Evolutionary conservation across 441 rosid species (phyloP).

Genomic region (Adansonia gregorii): DNA sequence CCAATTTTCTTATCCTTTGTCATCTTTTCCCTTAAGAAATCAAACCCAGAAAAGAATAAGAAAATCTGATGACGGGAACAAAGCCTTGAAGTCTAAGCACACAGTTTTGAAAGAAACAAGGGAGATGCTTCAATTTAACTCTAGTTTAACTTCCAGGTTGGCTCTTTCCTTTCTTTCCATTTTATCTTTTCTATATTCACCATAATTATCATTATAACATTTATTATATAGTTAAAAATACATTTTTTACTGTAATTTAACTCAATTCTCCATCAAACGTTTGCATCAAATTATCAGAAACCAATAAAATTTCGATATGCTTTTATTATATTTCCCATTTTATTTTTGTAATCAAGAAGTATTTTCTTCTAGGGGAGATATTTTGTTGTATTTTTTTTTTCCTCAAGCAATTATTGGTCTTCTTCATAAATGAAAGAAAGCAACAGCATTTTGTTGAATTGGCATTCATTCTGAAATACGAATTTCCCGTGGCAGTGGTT

Average conservation of each 20-base stretch:
- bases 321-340: background rate
- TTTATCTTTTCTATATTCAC: background rate
- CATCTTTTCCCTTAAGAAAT: slow-evolving; percentile 27
- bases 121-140: background rate
- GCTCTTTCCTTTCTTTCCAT: background rate
- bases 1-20: slow-evolving; percentile 41
- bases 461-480: background rate
- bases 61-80: background rate
- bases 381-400: background rate
- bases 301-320: background rate
- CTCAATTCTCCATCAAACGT: background rate
- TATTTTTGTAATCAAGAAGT: background rate
- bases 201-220: no score
- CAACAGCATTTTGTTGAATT: background rate
- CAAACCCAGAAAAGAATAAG: background rate
- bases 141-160: background rate
- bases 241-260: no score
- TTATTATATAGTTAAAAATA: no score
- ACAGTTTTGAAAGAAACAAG: background rate
- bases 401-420: background rate
- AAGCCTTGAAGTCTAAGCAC: background rate
- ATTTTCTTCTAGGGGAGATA: background rate
- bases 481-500: background rate
- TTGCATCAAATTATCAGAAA: background rate
- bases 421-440: background rate